phyloP scores from a whole-genome alignment of 805 yeast species.

The Yarrowia osloensis region DNA sequence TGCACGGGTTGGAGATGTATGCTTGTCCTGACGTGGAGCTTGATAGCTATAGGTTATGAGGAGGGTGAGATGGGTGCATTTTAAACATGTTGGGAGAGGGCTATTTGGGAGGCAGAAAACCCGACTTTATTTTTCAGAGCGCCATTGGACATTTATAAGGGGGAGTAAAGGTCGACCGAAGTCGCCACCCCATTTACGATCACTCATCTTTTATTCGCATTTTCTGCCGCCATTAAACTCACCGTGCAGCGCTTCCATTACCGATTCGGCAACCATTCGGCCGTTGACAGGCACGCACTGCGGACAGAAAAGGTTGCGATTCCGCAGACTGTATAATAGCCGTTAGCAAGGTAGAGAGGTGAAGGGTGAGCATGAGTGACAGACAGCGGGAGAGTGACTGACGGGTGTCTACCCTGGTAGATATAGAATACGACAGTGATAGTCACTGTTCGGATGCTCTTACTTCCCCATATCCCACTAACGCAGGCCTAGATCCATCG shows the following conservation, averaged over 20 bases:
- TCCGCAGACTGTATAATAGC: too few species aligned
- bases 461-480: too few species aligned
- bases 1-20: conserved; percentile 7
- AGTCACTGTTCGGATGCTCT: too few species aligned
- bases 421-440: too few species aligned
- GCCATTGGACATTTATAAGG: not conserved
- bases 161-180: not conserved
- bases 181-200: not conserved
- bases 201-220: conserved; percentile 18
- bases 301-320: not conserved
- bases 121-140: not conserved
- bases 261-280: conserved; percentile 25
- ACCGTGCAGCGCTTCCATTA: conserved; percentile 1
- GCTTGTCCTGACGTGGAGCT: conserved; percentile 29
- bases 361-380: too few species aligned
- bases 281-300: conserved; percentile 9
- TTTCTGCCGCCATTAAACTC: not conserved
- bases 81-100: not conserved
- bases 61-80: not conserved
- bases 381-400: too few species aligned
- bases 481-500: too few species aligned
- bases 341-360: too few species aligned
- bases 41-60: conserved; percentile 17
- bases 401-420: too few species aligned
- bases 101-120: not conserved